Evolutionary conservation across 2,329 filamentous ascomycete species (phyloP), one percentile per base, ranked within the genome.

Genomic region (Nigrospora oryzae): DNA sequence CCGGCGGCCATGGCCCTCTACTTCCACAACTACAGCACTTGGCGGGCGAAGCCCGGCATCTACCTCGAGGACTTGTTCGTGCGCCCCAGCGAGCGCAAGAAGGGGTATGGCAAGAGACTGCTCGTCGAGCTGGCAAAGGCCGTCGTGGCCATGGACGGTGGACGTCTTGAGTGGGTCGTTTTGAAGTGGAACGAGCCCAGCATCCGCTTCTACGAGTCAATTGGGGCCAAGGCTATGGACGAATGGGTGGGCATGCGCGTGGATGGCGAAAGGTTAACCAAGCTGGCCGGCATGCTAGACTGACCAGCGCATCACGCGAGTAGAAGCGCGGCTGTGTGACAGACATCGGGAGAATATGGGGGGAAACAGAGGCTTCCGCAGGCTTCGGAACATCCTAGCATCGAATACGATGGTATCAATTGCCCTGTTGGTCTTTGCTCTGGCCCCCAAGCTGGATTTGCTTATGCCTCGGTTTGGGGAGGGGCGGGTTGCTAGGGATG

Each of bases 31-130:
- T 97, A 95, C 68, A 89, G 83, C 59, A 96, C 91, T 1, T 97
- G 93, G 93, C 79, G 86, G 10, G 79, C 86, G n/a, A 79, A 78
- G 38, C 81, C 90, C 0, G 91, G 91, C 3, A 86, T 98, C 58
- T 95, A 94, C 64, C 81, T 97, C 34, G 91, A 97, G 64, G 91
- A 97, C 60, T 70, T 97, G n/a, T 95, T 84, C 58, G 88, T 98
- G 36, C 74, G 81, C 54, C 75, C 81, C 1, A 68, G 69, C 38
- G 81, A 85, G 55, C 74, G 93, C 4, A 83, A 83, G 32, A 79
- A 78, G 49, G 90, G 90, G 1, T 95, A 91, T 60, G 91, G 90
- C 35, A 86, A 83, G 64, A 69, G 73, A 55, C 64, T 97, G 59
- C 70, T 97, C 40, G 77, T 77, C 49, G 79, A 81, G 53, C 68